Conservation (phyloP, 2,329 filamentous ascomycete species). For the Aphanocladium album region DNA sequence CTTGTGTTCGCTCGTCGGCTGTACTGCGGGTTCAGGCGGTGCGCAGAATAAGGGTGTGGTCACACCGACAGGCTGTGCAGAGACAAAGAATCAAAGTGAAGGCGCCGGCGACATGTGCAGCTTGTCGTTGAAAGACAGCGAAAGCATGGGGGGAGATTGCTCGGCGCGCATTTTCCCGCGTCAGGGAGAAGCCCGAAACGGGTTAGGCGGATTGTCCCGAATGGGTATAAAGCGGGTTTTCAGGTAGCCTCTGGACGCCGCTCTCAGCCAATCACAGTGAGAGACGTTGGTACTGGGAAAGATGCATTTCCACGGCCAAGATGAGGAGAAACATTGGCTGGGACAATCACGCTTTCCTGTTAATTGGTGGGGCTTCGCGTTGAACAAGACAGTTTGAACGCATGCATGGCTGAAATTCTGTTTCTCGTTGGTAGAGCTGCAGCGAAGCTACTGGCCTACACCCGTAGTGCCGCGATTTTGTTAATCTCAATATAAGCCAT, state of each 20-base stretch:
- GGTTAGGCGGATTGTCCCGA: neutral
- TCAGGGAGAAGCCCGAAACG: neutral
- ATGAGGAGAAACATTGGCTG: too few relatives aligned
- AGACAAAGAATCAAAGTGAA: neutral
- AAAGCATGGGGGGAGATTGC: neutral
- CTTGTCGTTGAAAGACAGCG: neutral
- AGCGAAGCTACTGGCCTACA: too few relatives aligned
- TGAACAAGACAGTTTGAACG: too few relatives aligned
- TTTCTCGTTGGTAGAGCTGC: too few relatives aligned
- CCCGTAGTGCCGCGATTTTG: too few relatives aligned
- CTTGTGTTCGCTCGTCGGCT: neutral
- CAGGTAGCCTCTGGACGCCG: conserved; percentile 1
- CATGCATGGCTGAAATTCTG: too few relatives aligned
- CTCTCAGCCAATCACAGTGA: neutral
- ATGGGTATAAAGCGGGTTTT: conserved; percentile 9
- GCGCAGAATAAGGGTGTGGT: neutral
- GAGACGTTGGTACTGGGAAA: neutral
- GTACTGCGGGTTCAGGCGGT: neutral
- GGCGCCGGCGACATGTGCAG: neutral
- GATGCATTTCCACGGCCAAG: too few relatives aligned
- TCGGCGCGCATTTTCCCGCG: neutral
- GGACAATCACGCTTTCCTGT: too few relatives aligned
- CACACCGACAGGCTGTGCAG: neutral
- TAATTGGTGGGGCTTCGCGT: too few relatives aligned
- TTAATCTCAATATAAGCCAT: too few relatives aligned